A percentile compares a stretch with the other conserved stretches of the same genome.
phyloP scores from a whole-genome alignment of 805 yeast species.

The Starmerella powellii region DNA sequence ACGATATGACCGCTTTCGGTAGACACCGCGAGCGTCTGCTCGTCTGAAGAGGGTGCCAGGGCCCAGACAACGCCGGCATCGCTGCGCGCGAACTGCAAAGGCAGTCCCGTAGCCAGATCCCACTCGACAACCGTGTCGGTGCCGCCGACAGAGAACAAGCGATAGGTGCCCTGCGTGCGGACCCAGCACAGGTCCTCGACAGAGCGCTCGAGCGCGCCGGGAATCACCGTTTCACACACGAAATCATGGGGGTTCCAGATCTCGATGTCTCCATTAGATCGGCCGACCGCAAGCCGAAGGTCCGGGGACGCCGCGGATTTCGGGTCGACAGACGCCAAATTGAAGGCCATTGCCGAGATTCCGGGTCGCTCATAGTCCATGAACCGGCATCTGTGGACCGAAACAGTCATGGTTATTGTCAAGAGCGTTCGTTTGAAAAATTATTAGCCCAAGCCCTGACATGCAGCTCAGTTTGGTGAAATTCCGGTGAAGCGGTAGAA shows the following conservation, averaged over 20 bases:
- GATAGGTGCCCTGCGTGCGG: slow-evolving; percentile 36
- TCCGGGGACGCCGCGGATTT: slow-evolving; percentile 37
- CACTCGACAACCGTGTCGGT: slow-evolving; percentile 86
- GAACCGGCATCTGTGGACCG: slow-evolving; percentile 82
- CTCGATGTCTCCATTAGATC: slow-evolving; percentile 90
- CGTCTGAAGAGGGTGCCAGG: slow-evolving; percentile 49
- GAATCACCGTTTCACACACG: slow-evolving; percentile 60
- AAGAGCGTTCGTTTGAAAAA: neutral
- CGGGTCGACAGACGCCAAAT: slow-evolving; percentile 38
- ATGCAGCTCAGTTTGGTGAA: no score
- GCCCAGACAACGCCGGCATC: slow-evolving; percentile 94
- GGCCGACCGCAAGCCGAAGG: slow-evolving; percentile 76
- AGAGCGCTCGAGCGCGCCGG: slow-evolving; percentile 72
- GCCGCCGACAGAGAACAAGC: slow-evolving; percentile 90
- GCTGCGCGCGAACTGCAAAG: slow-evolving; percentile 68
- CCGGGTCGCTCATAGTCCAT: slow-evolving; percentile 79
- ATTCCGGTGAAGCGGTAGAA: no score
- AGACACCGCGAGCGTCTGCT: slow-evolving; percentile 66
- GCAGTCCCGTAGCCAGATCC: slow-evolving; percentile 65
- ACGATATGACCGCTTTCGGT: slow-evolving; percentile 93
- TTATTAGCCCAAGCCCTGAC: neutral
- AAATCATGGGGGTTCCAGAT: slow-evolving; percentile 82
- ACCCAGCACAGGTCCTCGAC: slow-evolving; percentile 83
- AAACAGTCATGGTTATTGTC: slow-evolving; percentile 34
- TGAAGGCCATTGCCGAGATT: slow-evolving; percentile 70